Evolutionary conservation across 2,329 filamentous ascomycete genomes (phyloP).

Genomic region (Geosmithia flava): DNA sequence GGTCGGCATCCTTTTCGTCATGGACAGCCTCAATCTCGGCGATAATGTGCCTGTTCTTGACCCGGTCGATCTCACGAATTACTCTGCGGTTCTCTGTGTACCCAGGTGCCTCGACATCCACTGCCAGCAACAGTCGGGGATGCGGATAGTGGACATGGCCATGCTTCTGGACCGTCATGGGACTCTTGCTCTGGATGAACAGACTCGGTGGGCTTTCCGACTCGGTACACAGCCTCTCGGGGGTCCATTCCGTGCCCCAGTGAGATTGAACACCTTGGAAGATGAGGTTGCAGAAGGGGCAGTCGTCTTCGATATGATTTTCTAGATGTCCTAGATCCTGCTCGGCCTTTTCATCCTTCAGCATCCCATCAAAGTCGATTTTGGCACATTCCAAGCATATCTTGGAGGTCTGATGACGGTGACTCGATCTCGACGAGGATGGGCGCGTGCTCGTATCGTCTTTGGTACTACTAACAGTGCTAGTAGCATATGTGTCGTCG

Average conservation of each 20-base stretch:
- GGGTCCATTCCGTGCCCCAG: slow-evolving; percentile 2
- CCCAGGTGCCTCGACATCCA: slow-evolving; percentile 1
- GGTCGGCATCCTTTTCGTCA: background rate
- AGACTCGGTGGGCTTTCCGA: background rate
- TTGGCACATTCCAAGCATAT: slow-evolving; percentile 2
- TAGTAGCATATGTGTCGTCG: background rate
- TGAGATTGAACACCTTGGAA: background rate
- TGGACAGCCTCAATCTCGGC: slow-evolving; percentile 4
- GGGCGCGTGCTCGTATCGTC: too few species aligned
- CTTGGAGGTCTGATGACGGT: background rate
- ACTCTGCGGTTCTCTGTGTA: slow-evolving; percentile 3
- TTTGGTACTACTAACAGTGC: too few species aligned
- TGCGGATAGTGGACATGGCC: slow-evolving; percentile 2
- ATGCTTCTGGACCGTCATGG: background rate
- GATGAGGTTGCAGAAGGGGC: slow-evolving; percentile 3
- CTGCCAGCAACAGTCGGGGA: slow-evolving; percentile 2
- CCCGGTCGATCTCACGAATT: slow-evolving; percentile 3
- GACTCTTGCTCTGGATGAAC: slow-evolving; percentile 5
- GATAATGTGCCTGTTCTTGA: slow-evolving; percentile 5
- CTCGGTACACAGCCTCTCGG: slow-evolving; percentile 1
- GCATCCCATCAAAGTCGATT: slow-evolving; percentile 2
- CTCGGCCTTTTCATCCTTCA: slow-evolving; percentile 2
- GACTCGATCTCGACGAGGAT: background rate
- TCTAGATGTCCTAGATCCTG: slow-evolving; percentile 1
- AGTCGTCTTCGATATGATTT: background rate